A percentile compares a stretch with the other conserved stretches of the same genome.
These are phyloP conservation scores for Cicer yamashitae DNA, from an alignment of 306 rosid species.

Conservation along the genomic window DNA sequence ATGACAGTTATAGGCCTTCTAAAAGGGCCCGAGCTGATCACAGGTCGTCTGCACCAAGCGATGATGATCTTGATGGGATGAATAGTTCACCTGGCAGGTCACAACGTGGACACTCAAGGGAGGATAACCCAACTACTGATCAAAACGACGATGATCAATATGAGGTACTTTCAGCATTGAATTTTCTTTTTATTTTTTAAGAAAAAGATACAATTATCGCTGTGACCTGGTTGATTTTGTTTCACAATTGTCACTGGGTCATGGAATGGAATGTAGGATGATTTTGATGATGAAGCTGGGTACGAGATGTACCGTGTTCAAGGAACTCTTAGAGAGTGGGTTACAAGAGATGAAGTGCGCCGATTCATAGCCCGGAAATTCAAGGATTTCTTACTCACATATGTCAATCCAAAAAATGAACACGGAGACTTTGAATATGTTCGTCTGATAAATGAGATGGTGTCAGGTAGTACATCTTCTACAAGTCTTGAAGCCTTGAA, in stretches of 20 bases:
- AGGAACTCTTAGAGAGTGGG: conserved; percentile 97
- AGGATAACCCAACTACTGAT: conserved; percentile 87
- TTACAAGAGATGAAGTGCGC: conserved; percentile 95
- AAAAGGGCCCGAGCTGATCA: conserved; percentile 83
- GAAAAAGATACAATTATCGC: neutral
- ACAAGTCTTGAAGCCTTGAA: neutral
- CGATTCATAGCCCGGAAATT: conserved; percentile 90
- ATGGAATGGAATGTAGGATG: conserved; percentile 62
- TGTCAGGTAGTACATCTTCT: conserved; percentile 64
- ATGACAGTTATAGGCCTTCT: conserved; percentile 81
- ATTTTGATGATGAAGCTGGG: conserved; percentile 73
- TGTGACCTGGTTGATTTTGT: neutral
- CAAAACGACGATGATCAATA: conserved; percentile 80
- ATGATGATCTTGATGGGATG: conserved; percentile 78
- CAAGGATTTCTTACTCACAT: conserved; percentile 80
- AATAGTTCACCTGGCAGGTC: conserved; percentile 92
- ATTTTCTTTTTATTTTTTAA: neutral
- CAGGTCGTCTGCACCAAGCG: conserved; percentile 64
- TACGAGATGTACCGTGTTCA: conserved; percentile 92
- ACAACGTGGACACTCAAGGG: conserved; percentile 72
- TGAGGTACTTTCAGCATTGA: conserved; percentile 56
- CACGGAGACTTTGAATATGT: conserved; percentile 76
- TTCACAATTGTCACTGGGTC: conserved; percentile 26
- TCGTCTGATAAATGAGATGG: conserved; percentile 94
- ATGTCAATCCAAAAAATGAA: conserved; percentile 77